Evolutionary conservation across 108 stramenopile genomes (phyloP), one percentile per base, ranked within the genome.

Genomic region (Hondaea fermentalgiana): DNA sequence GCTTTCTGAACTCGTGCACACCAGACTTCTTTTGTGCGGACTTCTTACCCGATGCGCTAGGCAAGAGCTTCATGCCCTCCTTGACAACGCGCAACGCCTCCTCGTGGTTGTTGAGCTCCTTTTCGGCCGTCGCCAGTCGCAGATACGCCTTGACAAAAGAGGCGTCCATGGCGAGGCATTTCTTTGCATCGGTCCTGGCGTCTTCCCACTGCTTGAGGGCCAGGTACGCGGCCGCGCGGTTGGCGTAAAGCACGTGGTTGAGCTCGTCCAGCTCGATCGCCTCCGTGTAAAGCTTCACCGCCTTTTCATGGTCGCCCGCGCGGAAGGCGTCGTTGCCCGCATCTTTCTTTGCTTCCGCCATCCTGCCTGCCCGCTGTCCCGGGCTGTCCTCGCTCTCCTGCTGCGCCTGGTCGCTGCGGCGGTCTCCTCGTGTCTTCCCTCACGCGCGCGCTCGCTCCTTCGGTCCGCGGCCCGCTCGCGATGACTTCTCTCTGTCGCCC

Each of bases 211-310:
- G 5, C 60, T 88, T 60, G 35, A 88, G 44, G 19, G 60, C 88
- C 28, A 69, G 60, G 42, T 69, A 19, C 8, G 60, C 60, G 25
- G 29, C 60, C 58, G 58, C 88, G 44, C 60, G 88, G 60, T 83
- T 83, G 12, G 76, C 76, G 51, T 83, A 83, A 43, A 83, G 5
- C n/a, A 83, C 76, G 49, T 47, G 49, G 76, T 83, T 47, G 25
- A 83, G 76, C n/a, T 83, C 51, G 51, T 83, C 76, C 23, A 53
- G 6, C 45, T 47, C 45, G 76, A 83, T 47, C 10, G 49, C 76
- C 51, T 83, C 76, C 51, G 76, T 45, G 76, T 83, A 83, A 43
- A 83, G 76, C 76, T 83, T 23, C 76, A 83, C 76, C 19, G 76
- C 76, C 49, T 53, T 47, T 16, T 47, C 45, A 45, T 53, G 51